Evolutionary conservation across 2,329 filamentous ascomycete genomes (phyloP).

Genomic region (Dissoconium aciculare): DNA sequence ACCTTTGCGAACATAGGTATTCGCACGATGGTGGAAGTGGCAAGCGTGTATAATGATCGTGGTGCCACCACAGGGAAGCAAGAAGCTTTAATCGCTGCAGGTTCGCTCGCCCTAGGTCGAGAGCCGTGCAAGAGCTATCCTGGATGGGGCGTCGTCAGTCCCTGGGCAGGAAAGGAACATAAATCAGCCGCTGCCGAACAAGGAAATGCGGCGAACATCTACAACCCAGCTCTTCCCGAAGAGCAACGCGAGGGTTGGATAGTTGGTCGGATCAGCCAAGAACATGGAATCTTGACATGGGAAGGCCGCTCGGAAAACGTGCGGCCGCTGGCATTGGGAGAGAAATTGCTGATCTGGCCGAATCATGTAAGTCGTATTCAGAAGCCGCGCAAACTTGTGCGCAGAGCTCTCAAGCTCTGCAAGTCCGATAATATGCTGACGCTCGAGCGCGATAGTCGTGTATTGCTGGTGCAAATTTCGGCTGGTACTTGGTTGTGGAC

Average conservation of each 20-base stretch:
- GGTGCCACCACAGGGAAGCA: slow-evolving; percentile 34
- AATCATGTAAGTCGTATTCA: slow-evolving; percentile 51
- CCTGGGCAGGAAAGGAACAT: slow-evolving; percentile 40
- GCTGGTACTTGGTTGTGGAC: slow-evolving; percentile 62
- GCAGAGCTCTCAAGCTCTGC: background rate
- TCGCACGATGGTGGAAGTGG: slow-evolving; percentile 56
- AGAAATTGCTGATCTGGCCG: slow-evolving; percentile 57
- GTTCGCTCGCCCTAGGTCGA: slow-evolving; percentile 53
- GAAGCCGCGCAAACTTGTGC: too few relatives aligned
- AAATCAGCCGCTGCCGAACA: background rate
- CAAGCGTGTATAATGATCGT: slow-evolving; percentile 49
- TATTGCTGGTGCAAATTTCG: slow-evolving; percentile 55
- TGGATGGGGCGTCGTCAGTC: slow-evolving; percentile 55
- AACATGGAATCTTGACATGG: slow-evolving; percentile 61
- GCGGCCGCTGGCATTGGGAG: slow-evolving; percentile 41
- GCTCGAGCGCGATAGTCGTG: slow-evolving; percentile 48
- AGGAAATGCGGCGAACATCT: slow-evolving; percentile 9
- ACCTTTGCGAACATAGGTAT: slow-evolving; percentile 47
- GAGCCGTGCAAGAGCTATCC: slow-evolving; percentile 58
- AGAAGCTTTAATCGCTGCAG: slow-evolving; percentile 56
- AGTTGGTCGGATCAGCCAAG: slow-evolving; percentile 58
- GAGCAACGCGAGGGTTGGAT: slow-evolving; percentile 43
- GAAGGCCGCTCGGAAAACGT: slow-evolving; percentile 30
- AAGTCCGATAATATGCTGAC: background rate
- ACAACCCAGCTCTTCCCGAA: slow-evolving; percentile 20